Conservation (phyloP, 768 basidiomycete species). For the Lentinula sp. region DNA sequence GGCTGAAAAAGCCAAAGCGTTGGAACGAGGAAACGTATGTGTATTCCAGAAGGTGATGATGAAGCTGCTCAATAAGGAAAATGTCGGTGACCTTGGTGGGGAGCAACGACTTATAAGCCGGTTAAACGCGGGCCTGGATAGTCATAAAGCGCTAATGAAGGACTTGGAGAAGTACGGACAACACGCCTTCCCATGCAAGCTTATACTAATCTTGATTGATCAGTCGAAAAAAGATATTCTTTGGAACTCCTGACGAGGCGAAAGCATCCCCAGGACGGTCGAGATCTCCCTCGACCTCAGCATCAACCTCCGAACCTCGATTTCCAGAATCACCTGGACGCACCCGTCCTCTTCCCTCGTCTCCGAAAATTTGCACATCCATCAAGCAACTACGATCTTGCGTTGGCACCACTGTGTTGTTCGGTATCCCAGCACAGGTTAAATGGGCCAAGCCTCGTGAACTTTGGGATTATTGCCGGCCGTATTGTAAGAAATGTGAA, state of each 20-base stretch:
- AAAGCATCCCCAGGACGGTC: too few species aligned
- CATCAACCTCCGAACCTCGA: not conserved
- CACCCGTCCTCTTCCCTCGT: not conserved
- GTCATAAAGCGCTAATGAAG: slow-evolving; percentile 30
- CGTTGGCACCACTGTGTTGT: not conserved
- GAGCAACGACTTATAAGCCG: slow-evolving; percentile 35
- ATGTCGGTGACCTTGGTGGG: slow-evolving; percentile 42
- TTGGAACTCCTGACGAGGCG: not conserved
- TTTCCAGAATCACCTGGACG: not conserved
- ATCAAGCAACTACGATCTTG: not conserved
- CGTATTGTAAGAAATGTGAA: slow-evolving; percentile 49
- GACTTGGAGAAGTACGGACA: slow-evolving; percentile 34
- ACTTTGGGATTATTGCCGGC: slow-evolving; percentile 38
- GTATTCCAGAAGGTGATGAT: slow-evolving; percentile 48
- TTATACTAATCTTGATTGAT: not conserved
- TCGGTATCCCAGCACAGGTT: not conserved
- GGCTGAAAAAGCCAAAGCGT: slow-evolving; percentile 26
- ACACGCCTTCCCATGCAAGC: not conserved
- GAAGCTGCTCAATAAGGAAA: slow-evolving; percentile 23
- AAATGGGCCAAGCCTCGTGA: not conserved
- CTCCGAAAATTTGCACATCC: not conserved
- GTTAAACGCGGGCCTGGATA: slow-evolving; percentile 29
- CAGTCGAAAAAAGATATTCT: not conserved
- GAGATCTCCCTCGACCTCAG: not conserved
- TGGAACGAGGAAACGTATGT: slow-evolving; percentile 37